Evolutionary conservation across 129 eudicot genomes (phyloP), one percentile per base, ranked within the genome.

Genomic region (Solidago caesia): DNA sequence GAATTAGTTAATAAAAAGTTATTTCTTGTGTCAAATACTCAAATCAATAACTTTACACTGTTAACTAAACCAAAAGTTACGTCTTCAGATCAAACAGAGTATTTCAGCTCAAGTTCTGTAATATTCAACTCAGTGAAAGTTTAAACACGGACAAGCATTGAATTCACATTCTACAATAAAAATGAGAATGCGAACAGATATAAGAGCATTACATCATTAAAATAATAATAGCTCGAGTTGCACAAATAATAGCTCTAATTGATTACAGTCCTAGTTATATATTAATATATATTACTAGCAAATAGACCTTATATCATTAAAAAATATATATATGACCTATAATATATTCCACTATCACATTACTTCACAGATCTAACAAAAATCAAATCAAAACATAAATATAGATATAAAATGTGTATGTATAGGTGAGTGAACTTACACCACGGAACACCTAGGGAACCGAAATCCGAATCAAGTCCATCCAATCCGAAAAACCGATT

Each of bases 361-460:
- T 25, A 26, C 4, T 4, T 26, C 16, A 25, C 61, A 56, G 61
- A 56, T 56, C 68, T 33, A 41, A 6, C 41, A 13, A 5, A 11
- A 13, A 62, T 10, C 3, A 6, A 71, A 71, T 63, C 9, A 63
- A 44, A 43, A 58, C 25, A 67, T 67, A 77, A 59, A 70, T n/a
- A 10, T 29, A 68, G 16, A 59, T 46, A 33, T 33, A 33, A 33
- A 33, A 33, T 33, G 39, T 33, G 39, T 33, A 33, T 33, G 39
- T 33, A 33, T 33, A 33, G 39, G 1, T 33, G 39, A 33, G 3
- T 33, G 64, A 77, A 80, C 97, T 83, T 92, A 92, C 97, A 92
- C 89, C 96, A 92, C 56, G 96, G 96, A 59, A 92, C 96, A 47
- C 97, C 97, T 8, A 92, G 87, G 63, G 89, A 84, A 75, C 97